Conservation (phyloP, 306 rosid genomes). For the Quillaja saponaria region DNA sequence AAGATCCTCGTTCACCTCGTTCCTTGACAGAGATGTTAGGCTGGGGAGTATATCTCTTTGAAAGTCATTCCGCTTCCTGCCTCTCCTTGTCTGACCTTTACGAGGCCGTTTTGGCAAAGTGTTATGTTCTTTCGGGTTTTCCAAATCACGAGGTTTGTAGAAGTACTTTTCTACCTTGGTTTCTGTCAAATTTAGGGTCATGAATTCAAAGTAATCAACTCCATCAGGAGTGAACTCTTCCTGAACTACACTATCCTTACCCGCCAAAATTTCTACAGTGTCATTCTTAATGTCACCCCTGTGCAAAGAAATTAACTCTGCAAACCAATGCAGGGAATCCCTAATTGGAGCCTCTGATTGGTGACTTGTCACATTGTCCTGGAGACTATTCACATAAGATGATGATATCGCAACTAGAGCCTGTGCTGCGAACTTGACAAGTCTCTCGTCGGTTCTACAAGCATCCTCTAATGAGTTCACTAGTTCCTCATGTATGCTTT, state of each 20-base stretch:
- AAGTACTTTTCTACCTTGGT: slow-evolving; percentile 6
- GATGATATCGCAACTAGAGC: not conserved
- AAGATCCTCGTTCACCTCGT: slow-evolving; percentile 3
- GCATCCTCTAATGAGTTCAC: not conserved
- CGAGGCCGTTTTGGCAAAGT: not conserved
- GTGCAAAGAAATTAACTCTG: not conserved
- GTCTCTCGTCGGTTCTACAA: not conserved
- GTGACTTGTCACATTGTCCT: not conserved
- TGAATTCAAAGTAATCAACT: slow-evolving; percentile 11
- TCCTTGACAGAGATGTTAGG: slow-evolving; percentile 7
- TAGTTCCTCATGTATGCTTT: not conserved
- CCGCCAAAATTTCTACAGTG: not conserved
- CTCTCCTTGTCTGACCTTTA: slow-evolving; percentile 8
- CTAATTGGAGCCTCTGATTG: slow-evolving; percentile 5
- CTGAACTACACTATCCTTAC: not conserved
- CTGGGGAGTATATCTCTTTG: slow-evolving; percentile 8
- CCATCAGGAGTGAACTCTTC: slow-evolving; percentile 9
- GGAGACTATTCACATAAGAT: not conserved
- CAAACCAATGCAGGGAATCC: not conserved
- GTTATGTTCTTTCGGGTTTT: not conserved
- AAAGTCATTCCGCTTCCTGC: slow-evolving; percentile 6
- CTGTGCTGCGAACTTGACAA: not conserved
- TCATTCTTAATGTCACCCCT: not conserved
- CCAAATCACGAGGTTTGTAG: not conserved
- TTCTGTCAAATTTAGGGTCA: slow-evolving; percentile 8